Evolutionary conservation across 768 basidiomycete genomes (phyloP).

Genomic region (Naematelia aurantialba): DNA sequence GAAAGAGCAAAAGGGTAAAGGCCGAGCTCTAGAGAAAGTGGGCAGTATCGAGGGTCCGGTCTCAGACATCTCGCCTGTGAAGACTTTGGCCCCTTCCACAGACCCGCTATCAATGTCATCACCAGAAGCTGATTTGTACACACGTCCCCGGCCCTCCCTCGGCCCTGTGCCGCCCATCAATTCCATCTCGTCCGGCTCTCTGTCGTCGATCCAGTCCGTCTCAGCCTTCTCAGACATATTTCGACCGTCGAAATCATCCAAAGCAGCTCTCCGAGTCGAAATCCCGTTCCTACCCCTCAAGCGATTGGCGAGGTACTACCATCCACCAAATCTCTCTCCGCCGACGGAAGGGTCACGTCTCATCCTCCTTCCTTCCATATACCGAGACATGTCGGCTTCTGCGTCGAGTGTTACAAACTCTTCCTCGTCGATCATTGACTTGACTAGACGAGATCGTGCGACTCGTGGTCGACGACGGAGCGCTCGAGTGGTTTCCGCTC

Average conservation of each 20-base stretch:
- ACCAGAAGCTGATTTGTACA: background rate
- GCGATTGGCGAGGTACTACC: background rate
- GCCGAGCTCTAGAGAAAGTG: background rate
- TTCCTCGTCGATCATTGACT: background rate
- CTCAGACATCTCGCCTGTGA: background rate
- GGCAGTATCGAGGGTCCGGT: background rate
- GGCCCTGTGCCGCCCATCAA: background rate
- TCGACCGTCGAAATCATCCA: too few species aligned
- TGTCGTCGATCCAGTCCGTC: background rate
- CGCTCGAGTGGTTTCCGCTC: background rate
- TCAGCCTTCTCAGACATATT: too few species aligned
- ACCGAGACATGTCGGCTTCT: background rate
- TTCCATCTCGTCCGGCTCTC: background rate
- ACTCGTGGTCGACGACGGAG: too few species aligned
- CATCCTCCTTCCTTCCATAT: background rate
- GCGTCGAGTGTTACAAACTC: too few species aligned
- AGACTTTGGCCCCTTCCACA: background rate
- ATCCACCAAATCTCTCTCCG: background rate
- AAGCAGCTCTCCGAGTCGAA: background rate
- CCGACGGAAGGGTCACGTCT: slow-evolving; percentile 1
- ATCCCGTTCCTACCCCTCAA: background rate
- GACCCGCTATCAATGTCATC: background rate
- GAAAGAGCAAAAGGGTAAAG: background rate
- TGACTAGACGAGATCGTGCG: background rate
- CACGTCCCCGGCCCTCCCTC: background rate